Evolutionary conservation across 169 alveolate species (phyloP), one percentile per base, ranked within the genome.

Genomic region (Plasmodium malariae): DNA sequence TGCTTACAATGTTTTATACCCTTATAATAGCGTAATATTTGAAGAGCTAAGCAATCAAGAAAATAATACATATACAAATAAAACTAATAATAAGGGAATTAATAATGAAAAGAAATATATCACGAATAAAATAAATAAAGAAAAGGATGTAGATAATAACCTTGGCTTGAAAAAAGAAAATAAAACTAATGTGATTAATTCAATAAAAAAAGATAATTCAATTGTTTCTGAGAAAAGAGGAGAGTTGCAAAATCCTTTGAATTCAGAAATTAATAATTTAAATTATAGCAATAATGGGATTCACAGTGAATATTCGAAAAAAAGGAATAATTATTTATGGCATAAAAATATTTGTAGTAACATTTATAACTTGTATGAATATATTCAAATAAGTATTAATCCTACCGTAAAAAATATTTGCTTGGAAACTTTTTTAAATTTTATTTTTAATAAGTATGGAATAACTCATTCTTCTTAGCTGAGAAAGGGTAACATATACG

Each of bases 281-380:
- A 65, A 19, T 45, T 19, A 45, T 19, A 68, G 30, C 19, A 49
- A 54, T 30, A 65, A 80, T 17, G 37, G 37, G 11, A 34, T 34
- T 19, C 43, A 67, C 48, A 67, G 57, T 19, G 74, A 32, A 32
- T n/a, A n/a, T n/a, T n/a, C n/a, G n/a, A 69, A 63, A 57, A 86
- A 86, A 55, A 86, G 70, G 4, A 36, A 86, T 49, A 57, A 68
- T 86, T 59, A 57, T 70, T 24, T 54, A 57, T 86, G 92, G 92
- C 92, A 86, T 24, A 86, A 69, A 70, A 68, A 69, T 28, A 59
- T 86, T 86, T 86, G 92, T 54, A 86, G 59, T 73, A 86, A 86
- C 37, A 57, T 86, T 30, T 70, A 68, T 36, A 86, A 86, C 57
- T 34, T 86, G 57, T 86, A 86, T 86, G 92, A 71, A 73, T 86